Evolutionary conservation across 805 yeast genomes (phyloP).

Genomic region (Wickerhamomyces mucosus): DNA sequence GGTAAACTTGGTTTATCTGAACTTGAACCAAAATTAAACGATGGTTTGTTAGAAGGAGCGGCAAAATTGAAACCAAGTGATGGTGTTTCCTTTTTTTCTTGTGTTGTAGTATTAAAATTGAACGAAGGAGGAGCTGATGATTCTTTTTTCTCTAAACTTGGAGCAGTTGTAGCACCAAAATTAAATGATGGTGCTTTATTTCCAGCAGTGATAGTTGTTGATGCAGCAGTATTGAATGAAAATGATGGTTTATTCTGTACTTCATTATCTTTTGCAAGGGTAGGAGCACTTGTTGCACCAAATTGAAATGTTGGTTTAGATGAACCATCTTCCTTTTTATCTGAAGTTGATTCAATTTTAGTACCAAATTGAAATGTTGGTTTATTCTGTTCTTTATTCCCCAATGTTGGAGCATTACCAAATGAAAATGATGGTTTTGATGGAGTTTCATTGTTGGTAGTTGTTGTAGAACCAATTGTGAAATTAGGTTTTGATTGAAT

Average conservation of each 20-base stretch:
- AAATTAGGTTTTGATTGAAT: conserved; percentile 3
- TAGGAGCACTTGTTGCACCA: background rate
- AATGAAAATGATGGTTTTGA: conserved; percentile 13
- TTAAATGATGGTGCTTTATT: conserved; percentile 4
- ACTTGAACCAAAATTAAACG: conserved; percentile 7
- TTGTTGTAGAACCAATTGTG: conserved; percentile 5
- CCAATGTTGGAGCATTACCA: conserved; percentile 2
- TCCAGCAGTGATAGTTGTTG: background rate
- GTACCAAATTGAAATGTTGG: conserved; percentile 8
- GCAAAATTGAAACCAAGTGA: too few species aligned
- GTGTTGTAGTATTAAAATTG: background rate
- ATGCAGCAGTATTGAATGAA: background rate
- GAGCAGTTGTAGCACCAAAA: conserved; percentile 4
- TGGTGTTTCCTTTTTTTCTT: background rate
- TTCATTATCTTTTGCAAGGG: background rate
- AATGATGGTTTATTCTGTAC: background rate
- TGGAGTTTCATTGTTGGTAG: conserved; percentile 4
- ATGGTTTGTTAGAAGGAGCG: too few species aligned
- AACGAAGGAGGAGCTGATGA: too few species aligned
- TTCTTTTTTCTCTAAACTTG: too few species aligned
- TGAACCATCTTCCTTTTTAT: too few species aligned
- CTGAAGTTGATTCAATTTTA: background rate
- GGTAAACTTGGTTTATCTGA: too few species aligned
- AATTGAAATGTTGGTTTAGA: conserved; percentile 1
- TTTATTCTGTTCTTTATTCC: background rate